Evolutionary conservation across 441 rosid species (phyloP).

Genomic region (Iberis amara): DNA sequence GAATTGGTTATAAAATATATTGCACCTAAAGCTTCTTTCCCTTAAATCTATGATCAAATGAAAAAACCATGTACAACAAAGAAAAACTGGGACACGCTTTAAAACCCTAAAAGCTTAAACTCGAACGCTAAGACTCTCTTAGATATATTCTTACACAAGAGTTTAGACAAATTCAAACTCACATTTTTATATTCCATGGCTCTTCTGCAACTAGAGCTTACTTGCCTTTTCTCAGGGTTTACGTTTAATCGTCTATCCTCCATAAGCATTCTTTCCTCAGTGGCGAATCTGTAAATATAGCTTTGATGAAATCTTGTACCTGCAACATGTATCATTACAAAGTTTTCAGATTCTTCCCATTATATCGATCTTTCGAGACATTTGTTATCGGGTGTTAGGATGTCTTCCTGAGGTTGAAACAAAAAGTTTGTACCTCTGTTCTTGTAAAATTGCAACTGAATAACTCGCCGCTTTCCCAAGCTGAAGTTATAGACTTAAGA

Average conservation of each 20-base stretch:
- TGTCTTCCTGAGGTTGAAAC: too few relatives aligned
- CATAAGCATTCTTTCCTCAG: conserved; percentile 85
- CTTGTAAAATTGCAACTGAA: conserved; percentile 56
- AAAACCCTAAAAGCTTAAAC: too few relatives aligned
- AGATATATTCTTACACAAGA: too few relatives aligned
- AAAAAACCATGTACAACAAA: too few relatives aligned
- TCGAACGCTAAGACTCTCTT: too few relatives aligned
- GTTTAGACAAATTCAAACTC: too few relatives aligned
- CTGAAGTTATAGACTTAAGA: conserved; percentile 64
- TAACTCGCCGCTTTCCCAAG: conserved; percentile 88
- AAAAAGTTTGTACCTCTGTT: conserved; percentile 52
- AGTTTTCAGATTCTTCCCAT: too few relatives aligned
- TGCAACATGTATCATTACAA: conserved; percentile 32
- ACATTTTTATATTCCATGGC: too few relatives aligned
- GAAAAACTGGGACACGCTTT: too few relatives aligned
- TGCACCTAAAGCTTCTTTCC: too few relatives aligned
- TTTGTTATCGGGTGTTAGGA: neutral
- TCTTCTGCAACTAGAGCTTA: neutral
- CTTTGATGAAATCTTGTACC: conserved; percentile 75
- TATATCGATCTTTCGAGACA: neutral
- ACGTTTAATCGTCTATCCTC: conserved; percentile 54
- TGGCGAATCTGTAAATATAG: conserved; percentile 83
- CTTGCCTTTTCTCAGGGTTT: conserved; percentile 13
- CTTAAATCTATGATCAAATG: too few relatives aligned
- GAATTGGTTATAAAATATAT: conserved; percentile 20